phyloP scores from a whole-genome alignment of 371 early-diverging fungal genomes.

The Rhizopus sp. region DNA sequence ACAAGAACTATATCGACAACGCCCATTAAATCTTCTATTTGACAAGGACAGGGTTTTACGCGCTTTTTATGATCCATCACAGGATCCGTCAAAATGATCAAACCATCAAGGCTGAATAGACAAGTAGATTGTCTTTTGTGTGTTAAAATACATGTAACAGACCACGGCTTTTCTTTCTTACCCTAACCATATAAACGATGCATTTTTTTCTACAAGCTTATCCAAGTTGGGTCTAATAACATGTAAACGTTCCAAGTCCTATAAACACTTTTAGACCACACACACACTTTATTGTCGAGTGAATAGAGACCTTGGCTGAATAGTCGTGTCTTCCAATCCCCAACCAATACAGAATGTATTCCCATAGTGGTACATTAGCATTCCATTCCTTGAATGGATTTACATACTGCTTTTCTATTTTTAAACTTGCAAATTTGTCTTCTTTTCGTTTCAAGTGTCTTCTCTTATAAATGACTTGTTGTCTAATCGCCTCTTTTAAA shows the following conservation, averaged over 20 bases:
- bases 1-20: constrained; percentile 58
- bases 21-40: constrained; percentile 44
- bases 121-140: constrained; percentile 58
- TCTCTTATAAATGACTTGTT: constrained; percentile 36
- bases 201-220: constrained; percentile 10
- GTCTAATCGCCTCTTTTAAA: constrained; percentile 45
- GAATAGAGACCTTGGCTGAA: neutral
- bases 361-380: constrained; percentile 29
- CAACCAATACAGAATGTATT: constrained; percentile 52
- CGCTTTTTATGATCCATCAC: constrained; percentile 52
- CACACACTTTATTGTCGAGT: constrained; percentile 2
- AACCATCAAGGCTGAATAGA: constrained; percentile 57
- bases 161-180: constrained; percentile 3
- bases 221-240: constrained; percentile 44
- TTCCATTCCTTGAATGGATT: constrained; percentile 69
- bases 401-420: constrained; percentile 59
- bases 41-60: constrained; percentile 52
- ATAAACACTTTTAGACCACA: neutral
- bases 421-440: constrained; percentile 47
- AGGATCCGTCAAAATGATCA: constrained; percentile 64
- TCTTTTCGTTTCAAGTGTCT: constrained; percentile 36
- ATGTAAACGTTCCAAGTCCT: constrained; percentile 41
- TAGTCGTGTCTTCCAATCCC: constrained; percentile 1
- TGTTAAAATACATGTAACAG: neutral
- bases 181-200: constrained; percentile 51